These are phyloP conservation scores for Flaveria trinervia DNA, from an alignment of 129 eudicot genomes.

Conservation along the genomic window DNA sequence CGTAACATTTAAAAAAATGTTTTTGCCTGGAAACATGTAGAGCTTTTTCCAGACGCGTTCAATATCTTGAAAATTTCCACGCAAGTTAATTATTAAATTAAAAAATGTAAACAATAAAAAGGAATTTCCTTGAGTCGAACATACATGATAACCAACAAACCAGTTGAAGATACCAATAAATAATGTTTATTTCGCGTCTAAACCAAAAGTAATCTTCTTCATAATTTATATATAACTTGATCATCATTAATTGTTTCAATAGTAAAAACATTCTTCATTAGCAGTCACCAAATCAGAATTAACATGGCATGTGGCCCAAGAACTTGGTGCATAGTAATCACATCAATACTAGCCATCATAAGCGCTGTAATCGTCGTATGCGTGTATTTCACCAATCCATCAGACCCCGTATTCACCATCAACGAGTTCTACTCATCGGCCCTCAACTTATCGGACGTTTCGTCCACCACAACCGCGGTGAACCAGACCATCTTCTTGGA, in stretches of 20 bases:
- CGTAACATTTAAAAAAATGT: not conserved
- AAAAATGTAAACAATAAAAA: not conserved
- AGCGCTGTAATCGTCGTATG: constrained; percentile 28
- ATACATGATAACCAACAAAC: constrained; percentile 4
- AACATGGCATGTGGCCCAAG: not conserved
- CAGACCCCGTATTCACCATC: constrained; percentile 39
- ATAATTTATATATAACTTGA: not conserved
- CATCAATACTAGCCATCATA: constrained; percentile 18
- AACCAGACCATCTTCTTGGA: constrained; percentile 37
- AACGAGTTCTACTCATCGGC: constrained; percentile 31
- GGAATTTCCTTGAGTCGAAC: constrained; percentile 8
- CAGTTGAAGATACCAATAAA: constrained; percentile 10
- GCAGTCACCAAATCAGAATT: constrained; percentile 3
- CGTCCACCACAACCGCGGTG: constrained; percentile 35
- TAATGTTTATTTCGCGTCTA: not conserved
- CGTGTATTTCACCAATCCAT: constrained; percentile 34
- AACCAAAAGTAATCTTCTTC: constrained; percentile 20
- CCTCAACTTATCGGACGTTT: constrained; percentile 35
- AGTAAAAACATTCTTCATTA: not conserved
- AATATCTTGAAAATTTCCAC: constrained; percentile 16
- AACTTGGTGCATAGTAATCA: constrained; percentile 7
- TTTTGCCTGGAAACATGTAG: not conserved
- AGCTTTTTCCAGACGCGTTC: not conserved
- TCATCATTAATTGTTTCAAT: not conserved
- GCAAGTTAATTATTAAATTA: not conserved